phyloP scores from a whole-genome alignment of 2,329 filamentous ascomycete genomes.

The Spiromastix sp. region DNA sequence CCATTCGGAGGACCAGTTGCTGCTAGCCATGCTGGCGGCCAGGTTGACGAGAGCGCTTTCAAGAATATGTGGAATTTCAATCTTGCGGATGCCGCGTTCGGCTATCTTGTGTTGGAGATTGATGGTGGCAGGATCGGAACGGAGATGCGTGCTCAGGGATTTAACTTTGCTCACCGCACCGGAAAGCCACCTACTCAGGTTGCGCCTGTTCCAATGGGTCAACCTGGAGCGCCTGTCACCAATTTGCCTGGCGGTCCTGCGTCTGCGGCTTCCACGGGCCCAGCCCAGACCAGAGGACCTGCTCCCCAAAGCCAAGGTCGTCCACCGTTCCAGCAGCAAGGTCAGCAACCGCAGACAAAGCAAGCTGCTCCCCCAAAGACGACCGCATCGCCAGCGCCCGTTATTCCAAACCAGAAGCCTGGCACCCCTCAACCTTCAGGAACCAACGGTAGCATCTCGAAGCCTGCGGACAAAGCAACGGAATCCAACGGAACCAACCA shows the following conservation, averaged over 20 bases:
- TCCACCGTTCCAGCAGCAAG: constrained; percentile 19
- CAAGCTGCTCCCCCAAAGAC: constrained; percentile 18
- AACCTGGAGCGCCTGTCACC: constrained; percentile 6
- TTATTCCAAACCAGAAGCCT: constrained; percentile 39
- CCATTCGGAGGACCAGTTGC: constrained; percentile 83
- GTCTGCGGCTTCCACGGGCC: constrained; percentile 26
- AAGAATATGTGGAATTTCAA: constrained; percentile 99
- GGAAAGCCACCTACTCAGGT: constrained; percentile 55
- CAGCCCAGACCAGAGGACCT: constrained; percentile 22
- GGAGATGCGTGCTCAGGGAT: constrained; percentile 96
- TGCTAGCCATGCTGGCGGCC: constrained; percentile 61
- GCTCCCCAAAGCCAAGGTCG: constrained; percentile 28
- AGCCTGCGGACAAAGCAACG: constrained; percentile 27
- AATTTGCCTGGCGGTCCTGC: constrained; percentile 16
- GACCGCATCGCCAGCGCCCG: constrained; percentile 30
- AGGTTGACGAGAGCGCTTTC: constrained; percentile 97
- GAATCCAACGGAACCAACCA: constrained; percentile 43
- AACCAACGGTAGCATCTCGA: constrained; percentile 16
- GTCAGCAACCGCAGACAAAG: constrained; percentile 21
- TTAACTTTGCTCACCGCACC: constrained; percentile 95
- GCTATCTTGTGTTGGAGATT: constrained; percentile 88
- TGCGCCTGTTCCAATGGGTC: constrained; percentile 12
- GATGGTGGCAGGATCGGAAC: constrained; percentile 94
- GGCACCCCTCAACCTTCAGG: constrained; percentile 37
- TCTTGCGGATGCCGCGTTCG: constrained; percentile 91